phyloP scores from a whole-genome alignment of 805 yeast genomes.

The Sugiyamaella marilandica region DNA sequence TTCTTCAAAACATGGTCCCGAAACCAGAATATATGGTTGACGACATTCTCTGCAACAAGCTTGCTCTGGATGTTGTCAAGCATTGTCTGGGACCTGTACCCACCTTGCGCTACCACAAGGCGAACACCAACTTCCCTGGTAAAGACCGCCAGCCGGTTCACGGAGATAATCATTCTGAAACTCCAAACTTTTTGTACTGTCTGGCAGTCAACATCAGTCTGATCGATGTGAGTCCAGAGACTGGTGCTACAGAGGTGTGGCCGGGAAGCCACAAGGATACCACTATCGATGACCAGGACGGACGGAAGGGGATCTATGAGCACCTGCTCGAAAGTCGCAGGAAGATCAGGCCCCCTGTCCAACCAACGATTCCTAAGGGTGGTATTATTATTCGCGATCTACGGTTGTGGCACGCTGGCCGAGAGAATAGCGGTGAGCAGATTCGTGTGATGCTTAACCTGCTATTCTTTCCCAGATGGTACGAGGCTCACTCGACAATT shows the following conservation, averaged over 20 bases:
- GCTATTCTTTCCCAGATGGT: conserved; percentile 1
- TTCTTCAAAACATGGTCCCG: conserved; percentile 1
- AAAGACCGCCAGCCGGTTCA: conserved; percentile 20
- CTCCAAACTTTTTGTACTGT: conserved; percentile 7
- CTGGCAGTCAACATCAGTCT: conserved; percentile 17
- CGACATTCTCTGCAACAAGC: conserved; percentile 13
- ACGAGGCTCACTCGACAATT: neutral
- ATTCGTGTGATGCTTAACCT: neutral
- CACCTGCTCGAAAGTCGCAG: conserved; percentile 13
- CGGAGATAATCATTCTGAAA: conserved; percentile 8
- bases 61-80: conserved; percentile 12
- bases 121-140: conserved; percentile 16
- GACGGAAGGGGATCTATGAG: neutral
- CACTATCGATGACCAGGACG: conserved; percentile 7
- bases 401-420: conserved; percentile 20
- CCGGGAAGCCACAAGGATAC: conserved; percentile 19
- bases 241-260: conserved; percentile 23
- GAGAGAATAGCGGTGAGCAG: neutral
- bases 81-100: conserved; percentile 18
- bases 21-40: conserved; percentile 5
- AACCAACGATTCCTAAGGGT: conserved; percentile 17
- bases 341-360: conserved; percentile 16
- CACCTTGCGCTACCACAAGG: conserved; percentile 13
- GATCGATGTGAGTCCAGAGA: conserved; percentile 12
- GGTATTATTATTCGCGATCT: conserved; percentile 20